Evolutionary conservation across 139 green algal species (phyloP), one percentile per base, ranked within the genome.

Genomic region (Chlorella sp.): DNA sequence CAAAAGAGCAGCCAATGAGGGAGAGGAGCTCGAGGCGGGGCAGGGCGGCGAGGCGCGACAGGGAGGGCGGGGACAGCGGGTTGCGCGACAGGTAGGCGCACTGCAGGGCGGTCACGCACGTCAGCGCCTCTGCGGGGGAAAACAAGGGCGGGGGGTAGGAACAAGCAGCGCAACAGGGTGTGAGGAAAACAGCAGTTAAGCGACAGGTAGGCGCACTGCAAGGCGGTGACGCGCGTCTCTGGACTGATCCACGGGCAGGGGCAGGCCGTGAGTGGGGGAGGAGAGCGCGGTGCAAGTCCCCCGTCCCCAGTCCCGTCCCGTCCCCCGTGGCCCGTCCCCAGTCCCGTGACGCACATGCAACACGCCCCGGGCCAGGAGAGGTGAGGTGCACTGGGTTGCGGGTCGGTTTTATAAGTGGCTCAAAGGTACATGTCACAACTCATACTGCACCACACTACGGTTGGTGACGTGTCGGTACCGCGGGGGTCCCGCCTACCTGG

Each of bases 51-150:
- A 86, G 82, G 34, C 34, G 34, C 12, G 57, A 24, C 19, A 86
- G 82, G 19, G 34, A 77, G 60, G 60, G 26, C 0, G 82, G 57
- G 36, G 34, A 12, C n/a, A 86, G 60, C 19, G 82, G 57, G 60
- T 86, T 86, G 36, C 82, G 64, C 32, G 82, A 86, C 34, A 86
- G 82, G 82, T 86, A 86, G 2, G 34, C 57, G 60, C 60, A 57
- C 34, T 86, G 21, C 34, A 86, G 82, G n/a, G 2, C 26, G 57
- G 57, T 34, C 0, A 53, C 4, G 16, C 60, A 24, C 34, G 34
- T n/a, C 34, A 86, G 9, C 30, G 82, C 57, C 82, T 77, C 82
- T 86, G 82, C 60, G 26, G n/a, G 32, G 22, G 68, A 36, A 36
- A 32, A 34, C 26, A 26, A 32, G 68, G 32, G 22, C 5, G 22